Conservation (phyloP, 768 basidiomycete species). For the Antrodiella citrinella region DNA sequence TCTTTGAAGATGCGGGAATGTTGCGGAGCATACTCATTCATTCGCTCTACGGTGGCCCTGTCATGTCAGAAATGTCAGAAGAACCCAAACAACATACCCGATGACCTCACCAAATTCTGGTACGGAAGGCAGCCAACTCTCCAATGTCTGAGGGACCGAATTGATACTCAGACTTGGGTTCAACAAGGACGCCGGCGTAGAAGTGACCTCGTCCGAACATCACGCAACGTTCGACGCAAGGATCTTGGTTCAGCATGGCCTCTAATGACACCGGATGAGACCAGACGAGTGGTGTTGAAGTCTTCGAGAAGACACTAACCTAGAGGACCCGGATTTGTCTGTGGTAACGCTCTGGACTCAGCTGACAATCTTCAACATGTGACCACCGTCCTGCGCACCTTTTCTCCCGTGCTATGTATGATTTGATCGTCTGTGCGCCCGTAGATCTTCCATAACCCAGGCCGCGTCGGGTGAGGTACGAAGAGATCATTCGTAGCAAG, state of each 20-base stretch:
- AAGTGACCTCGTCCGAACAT: constrained; percentile 31
- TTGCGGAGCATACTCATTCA: constrained; percentile 30
- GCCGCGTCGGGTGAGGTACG: constrained; percentile 12
- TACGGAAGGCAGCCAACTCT: constrained; percentile 13
- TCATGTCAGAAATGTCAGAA: background rate
- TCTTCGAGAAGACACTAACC: constrained; percentile 16
- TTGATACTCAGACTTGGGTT: constrained; percentile 17
- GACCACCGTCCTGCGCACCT: constrained; percentile 17
- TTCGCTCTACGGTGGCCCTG: constrained; percentile 28
- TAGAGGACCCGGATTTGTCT: constrained; percentile 30
- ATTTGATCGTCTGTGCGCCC: constrained; percentile 38
- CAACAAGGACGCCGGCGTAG: constrained; percentile 28
- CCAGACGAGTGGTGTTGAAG: constrained; percentile 10
- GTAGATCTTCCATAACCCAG: constrained; percentile 19
- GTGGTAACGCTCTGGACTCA: background rate
- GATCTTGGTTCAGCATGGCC: constrained; percentile 23
- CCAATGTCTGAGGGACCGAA: constrained; percentile 16
- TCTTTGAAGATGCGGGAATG: constrained; percentile 29
- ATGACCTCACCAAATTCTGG: constrained; percentile 15
- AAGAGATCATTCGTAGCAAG: constrained; percentile 15
- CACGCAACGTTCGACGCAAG: constrained; percentile 20
- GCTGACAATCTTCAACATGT: background rate
- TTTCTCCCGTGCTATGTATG: constrained; percentile 34
- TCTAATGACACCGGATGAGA: constrained; percentile 17
- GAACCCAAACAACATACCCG: background rate